These are phyloP conservation scores for Mesotaenium endlicherianum DNA, from an alignment of 139 green algal genomes.

Conservation along the genomic window DNA sequence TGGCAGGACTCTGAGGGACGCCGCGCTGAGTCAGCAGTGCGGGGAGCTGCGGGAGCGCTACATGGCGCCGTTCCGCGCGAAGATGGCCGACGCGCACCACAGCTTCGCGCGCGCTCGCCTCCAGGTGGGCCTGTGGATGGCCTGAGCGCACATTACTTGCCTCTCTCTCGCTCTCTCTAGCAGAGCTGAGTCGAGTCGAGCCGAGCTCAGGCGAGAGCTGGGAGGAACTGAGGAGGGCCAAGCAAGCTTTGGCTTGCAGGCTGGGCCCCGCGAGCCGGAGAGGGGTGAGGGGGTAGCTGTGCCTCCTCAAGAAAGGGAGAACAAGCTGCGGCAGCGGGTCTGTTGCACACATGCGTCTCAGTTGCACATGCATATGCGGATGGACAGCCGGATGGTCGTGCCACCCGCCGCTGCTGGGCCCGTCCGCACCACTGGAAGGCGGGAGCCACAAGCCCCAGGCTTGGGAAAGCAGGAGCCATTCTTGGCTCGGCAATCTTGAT, in stretches of 20 bases:
- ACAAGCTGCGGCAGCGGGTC: too few relatives aligned
- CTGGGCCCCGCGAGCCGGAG: neutral
- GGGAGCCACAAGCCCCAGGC: too few relatives aligned
- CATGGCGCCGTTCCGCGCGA: conserved; percentile 14
- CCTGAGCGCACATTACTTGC: too few relatives aligned
- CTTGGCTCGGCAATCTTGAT: neutral
- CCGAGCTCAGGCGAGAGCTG: neutral
- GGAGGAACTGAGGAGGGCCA: neutral
- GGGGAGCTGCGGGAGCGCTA: conserved; percentile 26
- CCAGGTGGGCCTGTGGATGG: neutral
- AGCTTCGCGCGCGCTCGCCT: neutral
- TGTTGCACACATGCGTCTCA: too few relatives aligned
- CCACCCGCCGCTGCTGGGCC: too few relatives aligned
- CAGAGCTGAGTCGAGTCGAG: neutral
- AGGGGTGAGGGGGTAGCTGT: neutral
- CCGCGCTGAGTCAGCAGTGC: conserved; percentile 1
- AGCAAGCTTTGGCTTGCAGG: neutral
- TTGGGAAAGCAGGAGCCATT: too few relatives aligned
- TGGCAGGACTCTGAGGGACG: conserved; percentile 25
- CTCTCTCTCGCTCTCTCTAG: neutral
- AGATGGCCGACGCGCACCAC: neutral
- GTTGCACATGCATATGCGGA: too few relatives aligned
- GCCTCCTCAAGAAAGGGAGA: neutral
- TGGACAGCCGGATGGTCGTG: too few relatives aligned
- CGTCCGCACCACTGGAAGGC: too few relatives aligned